Conservation (phyloP, 208 protist species). For the Leishmania arabica region DNA sequence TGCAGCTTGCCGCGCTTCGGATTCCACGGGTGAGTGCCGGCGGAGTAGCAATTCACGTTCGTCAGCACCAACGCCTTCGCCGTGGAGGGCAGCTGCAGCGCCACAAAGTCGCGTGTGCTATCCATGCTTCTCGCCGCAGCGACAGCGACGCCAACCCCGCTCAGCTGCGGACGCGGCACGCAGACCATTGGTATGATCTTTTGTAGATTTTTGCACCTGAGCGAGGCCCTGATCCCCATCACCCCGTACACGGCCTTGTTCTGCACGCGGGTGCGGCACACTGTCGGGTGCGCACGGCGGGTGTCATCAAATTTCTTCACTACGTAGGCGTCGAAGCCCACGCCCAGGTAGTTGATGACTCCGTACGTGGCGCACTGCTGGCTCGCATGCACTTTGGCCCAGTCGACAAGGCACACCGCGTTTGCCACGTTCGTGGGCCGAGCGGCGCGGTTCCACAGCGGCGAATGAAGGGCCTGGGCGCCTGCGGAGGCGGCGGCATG, state of each 20-base stretch:
- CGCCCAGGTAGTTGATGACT: slow-evolving; percentile 85
- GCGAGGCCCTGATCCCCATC: slow-evolving; percentile 46
- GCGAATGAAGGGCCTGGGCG: background rate
- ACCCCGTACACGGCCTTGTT: slow-evolving; percentile 83
- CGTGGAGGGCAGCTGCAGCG: slow-evolving; percentile 50
- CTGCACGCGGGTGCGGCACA: slow-evolving; percentile 64
- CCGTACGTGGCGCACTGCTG: slow-evolving; percentile 32
- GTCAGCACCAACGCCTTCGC: slow-evolving; percentile 73
- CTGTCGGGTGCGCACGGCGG: slow-evolving; percentile 43
- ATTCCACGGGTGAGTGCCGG: slow-evolving; percentile 68
- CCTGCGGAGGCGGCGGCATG: background rate
- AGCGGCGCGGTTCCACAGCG: slow-evolving; percentile 6
- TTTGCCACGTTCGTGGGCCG: slow-evolving; percentile 24
- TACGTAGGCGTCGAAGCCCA: slow-evolving; percentile 86
- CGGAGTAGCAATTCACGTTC: slow-evolving; percentile 82
- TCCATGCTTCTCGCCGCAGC: background rate
- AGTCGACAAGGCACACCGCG: slow-evolving; percentile 50
- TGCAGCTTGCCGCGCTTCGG: slow-evolving; percentile 28
- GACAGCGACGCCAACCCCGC: background rate
- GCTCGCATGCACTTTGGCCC: slow-evolving; percentile 32
- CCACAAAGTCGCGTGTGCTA: slow-evolving; percentile 19
- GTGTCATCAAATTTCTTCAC: slow-evolving; percentile 56
- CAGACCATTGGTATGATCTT: slow-evolving; percentile 61
- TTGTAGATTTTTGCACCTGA: slow-evolving; percentile 48
- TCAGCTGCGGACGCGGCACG: slow-evolving; percentile 37